Conservation (phyloP, 2,329 filamentous ascomycete genomes). For the Colletotrichum spaethianum region DNA sequence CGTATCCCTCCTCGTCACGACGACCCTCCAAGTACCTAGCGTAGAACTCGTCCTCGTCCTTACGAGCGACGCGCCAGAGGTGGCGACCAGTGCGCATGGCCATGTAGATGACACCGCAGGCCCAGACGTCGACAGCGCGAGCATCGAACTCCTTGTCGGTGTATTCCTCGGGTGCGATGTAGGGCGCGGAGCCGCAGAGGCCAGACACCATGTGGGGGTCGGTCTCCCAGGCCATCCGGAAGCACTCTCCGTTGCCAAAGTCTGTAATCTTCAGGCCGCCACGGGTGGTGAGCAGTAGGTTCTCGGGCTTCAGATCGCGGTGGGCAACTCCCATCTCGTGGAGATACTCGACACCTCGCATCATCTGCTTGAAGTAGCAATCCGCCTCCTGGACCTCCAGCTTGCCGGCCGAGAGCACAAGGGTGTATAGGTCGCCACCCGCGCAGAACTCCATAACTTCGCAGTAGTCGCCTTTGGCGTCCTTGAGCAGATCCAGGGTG, state of each 20-base stretch:
- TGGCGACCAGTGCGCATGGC: constrained; percentile 97
- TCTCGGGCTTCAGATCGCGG: constrained; percentile 96
- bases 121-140: constrained; percentile 98
- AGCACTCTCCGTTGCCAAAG: constrained; percentile 98
- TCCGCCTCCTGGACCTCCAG: constrained; percentile 94
- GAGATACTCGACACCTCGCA: constrained; percentile 99
- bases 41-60: constrained; percentile 98
- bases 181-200: constrained; percentile 95
- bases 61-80: constrained; percentile 96
- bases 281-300: constrained; percentile 91
- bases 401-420: constrained; percentile 91
- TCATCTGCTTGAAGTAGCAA: constrained; percentile 99
- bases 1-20: constrained; percentile 94
- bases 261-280: constrained; percentile 98
- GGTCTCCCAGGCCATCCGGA: constrained; percentile 99
- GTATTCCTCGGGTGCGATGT: constrained; percentile 98
- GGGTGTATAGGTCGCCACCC: constrained; percentile 93
- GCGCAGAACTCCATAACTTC: constrained; percentile 99
- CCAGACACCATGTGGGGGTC: constrained; percentile 98
- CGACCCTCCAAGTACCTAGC: constrained; percentile 93
- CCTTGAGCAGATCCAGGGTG: constrained; percentile 93
- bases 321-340: constrained; percentile 99
- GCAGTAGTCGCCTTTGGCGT: constrained; percentile 97
- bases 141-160: constrained; percentile 96
- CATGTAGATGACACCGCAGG: constrained; percentile 99